Evolutionary conservation across 768 basidiomycete genomes (phyloP), one percentile per base, ranked within the genome.

Genomic region (Chalciporus pseudorubinellus): DNA sequence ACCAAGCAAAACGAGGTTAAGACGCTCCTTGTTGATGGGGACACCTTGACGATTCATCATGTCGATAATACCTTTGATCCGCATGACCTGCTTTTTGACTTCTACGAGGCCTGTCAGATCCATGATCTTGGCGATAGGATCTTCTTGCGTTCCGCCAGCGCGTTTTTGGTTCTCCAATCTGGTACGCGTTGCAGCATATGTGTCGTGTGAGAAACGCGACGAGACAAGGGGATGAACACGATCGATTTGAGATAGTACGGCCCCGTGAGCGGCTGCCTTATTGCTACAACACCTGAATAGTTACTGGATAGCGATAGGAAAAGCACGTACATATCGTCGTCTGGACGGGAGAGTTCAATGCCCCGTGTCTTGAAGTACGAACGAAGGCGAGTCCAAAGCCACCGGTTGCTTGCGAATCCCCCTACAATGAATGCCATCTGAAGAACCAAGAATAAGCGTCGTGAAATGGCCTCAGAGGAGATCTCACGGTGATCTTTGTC

Each of bases 121-220:
- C 85, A 88, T 88, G 57, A 86, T 77, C 3, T 73, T 69, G 55
- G 88, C 87, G 22, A 89, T 78, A n/a, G 77, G 69, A 6, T 64
- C 60, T 49, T 83, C 82, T 20, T 59, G 65, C 2, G 66, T 77
- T 3, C 85, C 84, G 18, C 81, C 76, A 0, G 79, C 49, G 4
- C 63, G 63, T 63, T 88, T 88, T 62, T 81, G 79, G 8, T 77
- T n/a, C n/a, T n/a, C n/a, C n/a, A n/a, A n/a, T n/a, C n/a, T 67
- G 9, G 26, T 9, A 28, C 26, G 26, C 26, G 4, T 28, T 28
- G 26, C 26, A 28, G 26, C 55, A 29, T 56, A 40, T 14, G 38
- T 51, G n/a, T 38, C 50, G 12, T 38, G 50, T 38, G 50, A 31
- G 11, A 31, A 43, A 28, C 42, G 43, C 10, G 24, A 39, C 8